A percentile compares a stretch with the other conserved stretches of the same genome.
phyloP scores from a whole-genome alignment of 2,329 filamentous ascomycete genomes.

The Triangularia setosa region DNA sequence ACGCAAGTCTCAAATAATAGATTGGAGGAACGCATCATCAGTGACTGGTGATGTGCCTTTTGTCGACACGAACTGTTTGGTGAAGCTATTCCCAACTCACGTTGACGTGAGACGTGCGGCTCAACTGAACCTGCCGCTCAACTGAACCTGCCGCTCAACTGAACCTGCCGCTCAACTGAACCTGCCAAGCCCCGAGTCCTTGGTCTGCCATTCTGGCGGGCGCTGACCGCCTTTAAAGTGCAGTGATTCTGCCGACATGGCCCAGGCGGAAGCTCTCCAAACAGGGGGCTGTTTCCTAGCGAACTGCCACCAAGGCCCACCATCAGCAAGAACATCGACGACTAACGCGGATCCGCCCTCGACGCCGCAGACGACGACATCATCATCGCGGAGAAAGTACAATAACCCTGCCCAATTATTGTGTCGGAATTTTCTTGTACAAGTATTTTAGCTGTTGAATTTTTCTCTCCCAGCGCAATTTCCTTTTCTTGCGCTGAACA shows the following conservation, averaged over 20 bases:
- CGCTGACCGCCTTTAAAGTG: constrained; percentile 11
- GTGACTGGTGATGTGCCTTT: not conserved
- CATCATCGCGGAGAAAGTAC: not conserved
- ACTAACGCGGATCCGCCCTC: not conserved
- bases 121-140: too few species aligned
- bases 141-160: too few species aligned
- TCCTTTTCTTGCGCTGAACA: not conserved
- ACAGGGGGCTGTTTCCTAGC: not conserved
- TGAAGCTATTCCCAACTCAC: not conserved
- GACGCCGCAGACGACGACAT: not conserved
- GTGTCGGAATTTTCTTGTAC: not conserved
- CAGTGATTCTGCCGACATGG: not conserved
- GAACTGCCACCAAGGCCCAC: not conserved
- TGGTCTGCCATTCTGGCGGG: not conserved
- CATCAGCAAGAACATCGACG: not conserved
- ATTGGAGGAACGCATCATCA: not conserved
- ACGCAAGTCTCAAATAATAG: not conserved
- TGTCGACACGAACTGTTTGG: not conserved
- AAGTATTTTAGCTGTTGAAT: not conserved
- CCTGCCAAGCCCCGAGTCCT: not conserved
- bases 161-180: constrained; percentile 6
- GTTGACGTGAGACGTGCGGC: not conserved
- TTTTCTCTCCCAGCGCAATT: not conserved
- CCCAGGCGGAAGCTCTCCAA: not conserved
- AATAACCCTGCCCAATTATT: not conserved